Conservation (phyloP, 2,329 filamentous ascomycete genomes). For the Colletotrichum eleusines region DNA sequence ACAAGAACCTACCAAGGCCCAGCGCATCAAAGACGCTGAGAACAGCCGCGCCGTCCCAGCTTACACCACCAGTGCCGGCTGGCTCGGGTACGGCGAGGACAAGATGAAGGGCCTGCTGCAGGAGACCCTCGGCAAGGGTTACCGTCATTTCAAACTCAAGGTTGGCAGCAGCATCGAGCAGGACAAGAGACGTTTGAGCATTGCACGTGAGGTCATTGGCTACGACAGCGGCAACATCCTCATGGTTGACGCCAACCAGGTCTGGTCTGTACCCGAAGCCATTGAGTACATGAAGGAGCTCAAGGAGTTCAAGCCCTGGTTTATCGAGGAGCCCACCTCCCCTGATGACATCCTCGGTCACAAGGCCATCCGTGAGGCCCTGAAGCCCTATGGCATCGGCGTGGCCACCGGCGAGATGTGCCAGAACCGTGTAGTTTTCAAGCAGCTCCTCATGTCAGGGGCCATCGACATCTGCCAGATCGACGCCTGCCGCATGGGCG, state of each 20-base stretch:
- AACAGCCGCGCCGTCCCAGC: conserved; percentile 83
- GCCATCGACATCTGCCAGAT: conserved; percentile 92
- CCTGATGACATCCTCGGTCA: conserved; percentile 92
- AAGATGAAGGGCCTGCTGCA: conserved; percentile 83
- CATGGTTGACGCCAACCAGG: conserved; percentile 95
- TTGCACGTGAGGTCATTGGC: conserved; percentile 84
- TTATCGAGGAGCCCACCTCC: conserved; percentile 93
- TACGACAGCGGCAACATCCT: conserved; percentile 86
- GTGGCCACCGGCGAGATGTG: conserved; percentile 96
- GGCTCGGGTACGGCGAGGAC: conserved; percentile 90
- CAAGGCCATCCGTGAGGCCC: conserved; percentile 84
- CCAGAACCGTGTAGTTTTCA: conserved; percentile 94
- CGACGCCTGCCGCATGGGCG: conserved; percentile 89
- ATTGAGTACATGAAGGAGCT: conserved; percentile 88
- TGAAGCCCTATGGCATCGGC: conserved; percentile 80
- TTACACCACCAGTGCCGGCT: conserved; percentile 91
- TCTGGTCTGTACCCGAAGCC: conserved; percentile 91
- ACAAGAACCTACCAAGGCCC: conserved; percentile 74
- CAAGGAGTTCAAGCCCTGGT: conserved; percentile 88
- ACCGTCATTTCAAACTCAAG: conserved; percentile 91
- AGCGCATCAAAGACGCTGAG: conserved; percentile 80
- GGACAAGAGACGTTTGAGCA: conserved; percentile 76
- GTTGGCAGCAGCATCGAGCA: conserved; percentile 80
- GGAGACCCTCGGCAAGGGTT: conserved; percentile 82
- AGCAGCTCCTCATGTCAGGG: conserved; percentile 84